Percentiles rank a stretch among this genome's conserved stretches.
Evolutionary conservation across 495 filamentous ascomycete genomes (phyloP).

Genomic region (Aspergillus cavernicola): DNA sequence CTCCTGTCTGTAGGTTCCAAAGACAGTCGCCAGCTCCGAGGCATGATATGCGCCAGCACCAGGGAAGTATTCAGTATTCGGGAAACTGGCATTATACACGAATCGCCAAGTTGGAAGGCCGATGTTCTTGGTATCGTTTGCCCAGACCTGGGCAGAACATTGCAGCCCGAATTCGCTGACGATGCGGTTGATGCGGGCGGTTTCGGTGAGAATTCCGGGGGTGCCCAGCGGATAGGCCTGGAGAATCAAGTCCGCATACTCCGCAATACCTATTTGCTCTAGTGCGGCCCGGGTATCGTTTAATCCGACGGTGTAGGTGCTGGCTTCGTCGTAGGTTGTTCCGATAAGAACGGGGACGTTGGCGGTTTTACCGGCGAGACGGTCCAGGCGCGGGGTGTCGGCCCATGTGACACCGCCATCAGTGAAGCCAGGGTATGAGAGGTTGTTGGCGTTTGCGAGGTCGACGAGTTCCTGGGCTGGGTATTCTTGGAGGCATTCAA

Average conservation of each 20-base stretch:
- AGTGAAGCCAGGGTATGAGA: not conserved
- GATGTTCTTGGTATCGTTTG: slow-evolving; percentile 16
- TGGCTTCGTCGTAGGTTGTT: slow-evolving; percentile 20
- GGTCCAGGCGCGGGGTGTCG: slow-evolving; percentile 6
- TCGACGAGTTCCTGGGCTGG: slow-evolving; percentile 4
- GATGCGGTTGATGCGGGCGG: slow-evolving; percentile 21
- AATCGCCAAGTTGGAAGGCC: slow-evolving; percentile 25
- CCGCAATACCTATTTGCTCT: not conserved
- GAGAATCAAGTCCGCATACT: not conserved
- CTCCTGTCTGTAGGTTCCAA: slow-evolving; percentile 22
- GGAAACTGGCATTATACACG: slow-evolving; percentile 32
- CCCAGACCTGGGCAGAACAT: slow-evolving; percentile 16
- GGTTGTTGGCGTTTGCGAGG: not conserved
- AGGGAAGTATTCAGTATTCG: slow-evolving; percentile 21
- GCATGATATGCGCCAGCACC: slow-evolving; percentile 26
- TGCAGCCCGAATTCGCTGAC: slow-evolving; percentile 23
- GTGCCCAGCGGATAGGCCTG: slow-evolving; percentile 4
- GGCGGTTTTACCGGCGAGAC: slow-evolving; percentile 6
- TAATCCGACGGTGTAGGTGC: slow-evolving; percentile 5
- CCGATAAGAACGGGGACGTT: slow-evolving; percentile 21
- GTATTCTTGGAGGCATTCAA: slow-evolving; percentile 1
- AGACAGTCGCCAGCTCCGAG: slow-evolving; percentile 25
- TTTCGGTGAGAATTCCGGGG: slow-evolving; percentile 15
- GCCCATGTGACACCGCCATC: slow-evolving; percentile 7
- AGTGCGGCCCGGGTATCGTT: slow-evolving; percentile 9